Evolutionary conservation across 768 basidiomycete species (phyloP).

Genomic region (Amanita rimosa): DNA sequence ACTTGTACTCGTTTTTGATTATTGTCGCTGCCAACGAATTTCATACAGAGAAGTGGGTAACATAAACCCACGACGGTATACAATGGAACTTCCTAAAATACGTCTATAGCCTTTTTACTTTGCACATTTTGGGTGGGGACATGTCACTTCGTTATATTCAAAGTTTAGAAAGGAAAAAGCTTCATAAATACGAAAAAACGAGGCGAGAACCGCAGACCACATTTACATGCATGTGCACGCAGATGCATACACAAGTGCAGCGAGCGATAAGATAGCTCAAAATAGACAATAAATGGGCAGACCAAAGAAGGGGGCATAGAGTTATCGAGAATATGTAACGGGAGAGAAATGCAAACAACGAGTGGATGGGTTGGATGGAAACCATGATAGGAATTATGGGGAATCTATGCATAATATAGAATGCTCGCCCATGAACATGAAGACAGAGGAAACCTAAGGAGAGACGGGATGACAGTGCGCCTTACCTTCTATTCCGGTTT

Average conservation of each 20-base stretch:
- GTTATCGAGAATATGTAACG: no score
- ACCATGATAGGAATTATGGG: not conserved
- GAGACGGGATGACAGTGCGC: not conserved
- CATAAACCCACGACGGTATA: no score
- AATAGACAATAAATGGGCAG: not conserved
- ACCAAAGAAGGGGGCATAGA: not conserved
- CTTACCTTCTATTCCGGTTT: constrained; percentile 23
- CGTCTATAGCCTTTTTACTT: not conserved
- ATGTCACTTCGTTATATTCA: constrained; percentile 2
- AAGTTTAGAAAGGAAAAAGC: not conserved
- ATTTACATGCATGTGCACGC: not conserved
- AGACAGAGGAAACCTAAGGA: not conserved
- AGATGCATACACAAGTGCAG: no score
- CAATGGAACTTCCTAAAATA: not conserved
- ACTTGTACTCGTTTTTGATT: no score
- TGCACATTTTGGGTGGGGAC: not conserved
- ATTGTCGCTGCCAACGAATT: no score
- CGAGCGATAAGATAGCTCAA: constrained; percentile 1
- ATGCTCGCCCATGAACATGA: not conserved
- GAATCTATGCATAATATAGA: not conserved
- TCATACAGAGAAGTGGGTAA: no score
- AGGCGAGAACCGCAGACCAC: not conserved
- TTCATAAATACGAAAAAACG: not conserved
- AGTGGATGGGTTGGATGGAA: not conserved
- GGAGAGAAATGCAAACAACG: not conserved